Base-by-base conservation (phyloP, 2,329 filamentous ascomycete genomes). In the Xylaria sp. region DNA sequence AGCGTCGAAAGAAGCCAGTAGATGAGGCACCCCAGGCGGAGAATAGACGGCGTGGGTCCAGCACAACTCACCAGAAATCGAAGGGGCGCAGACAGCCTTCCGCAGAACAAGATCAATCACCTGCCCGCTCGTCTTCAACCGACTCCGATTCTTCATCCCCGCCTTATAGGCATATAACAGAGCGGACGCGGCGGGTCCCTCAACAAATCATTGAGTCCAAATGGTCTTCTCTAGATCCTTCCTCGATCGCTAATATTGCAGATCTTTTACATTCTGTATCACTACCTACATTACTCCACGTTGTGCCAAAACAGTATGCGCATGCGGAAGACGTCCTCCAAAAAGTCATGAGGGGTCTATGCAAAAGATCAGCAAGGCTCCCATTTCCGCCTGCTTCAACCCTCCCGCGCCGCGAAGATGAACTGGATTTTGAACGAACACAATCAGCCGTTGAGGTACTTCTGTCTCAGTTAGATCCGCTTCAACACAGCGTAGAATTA, bases 381-480 rank as follows among this genome's bases (percentile, higher is more conserved):
- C 89, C 89, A n/a, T 92, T 93, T 75, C 91, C 91, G 0, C 88
- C 87, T 0, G 83, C 85, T 2, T 78, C 75, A n/a, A 75, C 74
- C 28, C 78, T 81, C 26, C 83, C 81, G 7, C 81, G 83, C 17
- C 83, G 87, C 59, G 86, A 86, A 53, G 81, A 84, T 33, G 88
- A 91, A 75, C 87, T 93, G 56, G 86, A 91, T 74, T 90, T 90
- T 71, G 90, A 93, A 76, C 86, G 84, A 73, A 85, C 90, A 15
- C 81, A 90, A 9, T 86, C 89, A 73, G 85, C 85, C n/a, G 87
- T 87, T 69, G 80, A 83, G 65, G 79, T 79, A 9, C 78, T 91
- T 31, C 87, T 91, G 75, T 81, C 81, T 67, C 85, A 86, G 78
- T 84, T 93, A 5, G 89, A 87, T 17, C 88, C 90, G 1, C 81